phyloP scores from a whole-genome alignment of 2,329 filamentous ascomycete genomes.

The Aureobasidium sp. region DNA sequence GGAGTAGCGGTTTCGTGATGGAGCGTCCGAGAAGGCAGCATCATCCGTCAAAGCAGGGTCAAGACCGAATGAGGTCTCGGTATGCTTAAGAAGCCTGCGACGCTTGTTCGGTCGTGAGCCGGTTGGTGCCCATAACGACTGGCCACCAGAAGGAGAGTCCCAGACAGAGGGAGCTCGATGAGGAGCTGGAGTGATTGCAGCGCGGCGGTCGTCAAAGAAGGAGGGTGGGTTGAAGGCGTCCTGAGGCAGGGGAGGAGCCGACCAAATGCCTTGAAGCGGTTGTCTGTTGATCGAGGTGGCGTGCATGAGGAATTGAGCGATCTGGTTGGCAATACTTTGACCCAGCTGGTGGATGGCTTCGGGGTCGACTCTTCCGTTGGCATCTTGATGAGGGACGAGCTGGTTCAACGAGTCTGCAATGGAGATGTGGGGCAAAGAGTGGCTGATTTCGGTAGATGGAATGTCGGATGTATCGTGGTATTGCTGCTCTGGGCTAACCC shows the following conservation, averaged over 20 bases:
- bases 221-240: slow-evolving; percentile 4
- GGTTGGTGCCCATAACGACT: slow-evolving; percentile 19
- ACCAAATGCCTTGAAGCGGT: background rate
- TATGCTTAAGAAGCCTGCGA: slow-evolving; percentile 7
- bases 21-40: background rate
- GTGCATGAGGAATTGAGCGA: slow-evolving; percentile 24
- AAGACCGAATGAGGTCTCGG: background rate
- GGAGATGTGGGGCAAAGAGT: slow-evolving; percentile 8
- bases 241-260: slow-evolving; percentile 8
- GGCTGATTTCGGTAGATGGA: slow-evolving; percentile 7
- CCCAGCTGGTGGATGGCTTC: slow-evolving; percentile 27
- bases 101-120: background rate
- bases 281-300: slow-evolving; percentile 6
- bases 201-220: background rate
- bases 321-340: slow-evolving; percentile 28
- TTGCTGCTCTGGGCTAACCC: background rate
- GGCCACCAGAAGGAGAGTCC: slow-evolving; percentile 15
- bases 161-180: slow-evolving; percentile 10
- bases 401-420: slow-evolving; percentile 11
- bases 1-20: slow-evolving; percentile 17
- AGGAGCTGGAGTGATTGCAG: background rate
- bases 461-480: slow-evolving; percentile 5
- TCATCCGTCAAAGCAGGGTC: background rate
- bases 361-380: slow-evolving; percentile 16
- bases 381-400: slow-evolving; percentile 12